A percentile compares a stretch with the other conserved stretches of the same genome.
These are phyloP conservation scores for Astrocystis sublimbata DNA, from an alignment of 495 filamentous ascomycete genomes.

Conservation along the genomic window DNA sequence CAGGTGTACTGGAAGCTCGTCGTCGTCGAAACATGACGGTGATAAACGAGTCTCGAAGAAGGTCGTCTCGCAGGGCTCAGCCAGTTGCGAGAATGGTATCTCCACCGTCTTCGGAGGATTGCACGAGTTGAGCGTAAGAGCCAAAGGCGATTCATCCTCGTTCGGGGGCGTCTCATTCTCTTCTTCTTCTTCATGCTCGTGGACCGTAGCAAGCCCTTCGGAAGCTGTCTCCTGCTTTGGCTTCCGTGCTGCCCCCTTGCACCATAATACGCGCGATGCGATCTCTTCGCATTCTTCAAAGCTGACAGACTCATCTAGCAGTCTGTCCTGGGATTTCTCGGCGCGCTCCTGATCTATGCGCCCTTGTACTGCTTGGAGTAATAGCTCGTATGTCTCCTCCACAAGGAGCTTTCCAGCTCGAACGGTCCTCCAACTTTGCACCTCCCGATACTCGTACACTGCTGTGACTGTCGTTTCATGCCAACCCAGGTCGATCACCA, in stretches of 20 bases:
- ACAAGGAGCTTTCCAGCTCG: conserved; percentile 71
- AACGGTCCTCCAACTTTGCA: conserved; percentile 64
- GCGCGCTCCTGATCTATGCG: conserved; percentile 17
- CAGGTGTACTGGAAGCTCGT: conserved; percentile 73
- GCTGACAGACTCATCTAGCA: conserved; percentile 40
- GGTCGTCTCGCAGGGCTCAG: conserved; percentile 72
- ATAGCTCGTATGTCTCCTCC: conserved; percentile 66
- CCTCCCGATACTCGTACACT: conserved; percentile 86
- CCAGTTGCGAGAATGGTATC: conserved; percentile 66
- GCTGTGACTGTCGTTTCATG: conserved; percentile 77
- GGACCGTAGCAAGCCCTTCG: conserved; percentile 45
- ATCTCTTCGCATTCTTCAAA: conserved; percentile 83
- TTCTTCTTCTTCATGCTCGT: conserved; percentile 52
- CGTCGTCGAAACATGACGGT: conserved; percentile 67
- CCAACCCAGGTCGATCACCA: conserved; percentile 92
- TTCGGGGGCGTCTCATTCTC: conserved; percentile 30
- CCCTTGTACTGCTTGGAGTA: conserved; percentile 44
- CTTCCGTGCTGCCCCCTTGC: conserved; percentile 45
- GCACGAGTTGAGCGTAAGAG: conserved; percentile 52
- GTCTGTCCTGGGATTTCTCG: conserved; percentile 30
- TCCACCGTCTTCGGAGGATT: conserved; percentile 52
- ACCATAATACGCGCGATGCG: conserved; percentile 74
- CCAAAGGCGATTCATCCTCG: conserved; percentile 34
- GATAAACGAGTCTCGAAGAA: conserved; percentile 61
- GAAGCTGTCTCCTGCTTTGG: conserved; percentile 27